Percentiles rank a stretch among this genome's conserved stretches.
phyloP scores from a whole-genome alignment of 2,329 filamentous ascomycete species.

The Xylariaceae sp. region DNA sequence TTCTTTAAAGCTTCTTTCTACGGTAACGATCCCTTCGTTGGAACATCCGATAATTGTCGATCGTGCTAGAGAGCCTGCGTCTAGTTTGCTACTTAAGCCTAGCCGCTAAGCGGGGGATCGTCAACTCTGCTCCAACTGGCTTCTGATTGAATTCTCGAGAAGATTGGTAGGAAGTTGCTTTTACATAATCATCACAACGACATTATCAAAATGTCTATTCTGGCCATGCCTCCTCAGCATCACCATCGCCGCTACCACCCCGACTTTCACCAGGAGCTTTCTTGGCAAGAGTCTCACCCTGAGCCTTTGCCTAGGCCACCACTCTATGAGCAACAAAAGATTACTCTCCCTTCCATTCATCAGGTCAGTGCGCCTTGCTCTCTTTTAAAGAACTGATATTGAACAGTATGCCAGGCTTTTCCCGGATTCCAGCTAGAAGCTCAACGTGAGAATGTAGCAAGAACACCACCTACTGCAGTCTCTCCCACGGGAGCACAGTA shows the following conservation, averaged over 20 bases:
- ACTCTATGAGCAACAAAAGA: constrained; percentile 36
- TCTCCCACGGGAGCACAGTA: constrained; percentile 32
- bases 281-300: constrained; percentile 37
- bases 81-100: too few species aligned
- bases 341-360: constrained; percentile 50
- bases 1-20: too few species aligned
- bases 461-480: constrained; percentile 32
- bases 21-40: too few species aligned
- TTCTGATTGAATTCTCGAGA: too few species aligned
- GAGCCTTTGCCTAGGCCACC: constrained; percentile 35
- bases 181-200: constrained; percentile 21
- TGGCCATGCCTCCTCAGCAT: constrained; percentile 44
- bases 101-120: constrained; percentile 4
- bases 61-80: too few species aligned
- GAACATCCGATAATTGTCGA: too few species aligned
- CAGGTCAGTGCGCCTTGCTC: constrained; percentile 38
- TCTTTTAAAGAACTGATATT: constrained; percentile 12
- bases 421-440: constrained; percentile 41
- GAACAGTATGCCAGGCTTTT: constrained; percentile 37
- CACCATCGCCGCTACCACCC: constrained; percentile 30
- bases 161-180: too few species aligned
- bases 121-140: too few species aligned
- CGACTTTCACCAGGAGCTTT: constrained; percentile 37
- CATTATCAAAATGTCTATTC: constrained; percentile 45
- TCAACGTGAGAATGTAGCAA: constrained; percentile 31